Base-by-base conservation (phyloP, 345 rosid genomes). In the Bruguiera gymnorhiza region DNA sequence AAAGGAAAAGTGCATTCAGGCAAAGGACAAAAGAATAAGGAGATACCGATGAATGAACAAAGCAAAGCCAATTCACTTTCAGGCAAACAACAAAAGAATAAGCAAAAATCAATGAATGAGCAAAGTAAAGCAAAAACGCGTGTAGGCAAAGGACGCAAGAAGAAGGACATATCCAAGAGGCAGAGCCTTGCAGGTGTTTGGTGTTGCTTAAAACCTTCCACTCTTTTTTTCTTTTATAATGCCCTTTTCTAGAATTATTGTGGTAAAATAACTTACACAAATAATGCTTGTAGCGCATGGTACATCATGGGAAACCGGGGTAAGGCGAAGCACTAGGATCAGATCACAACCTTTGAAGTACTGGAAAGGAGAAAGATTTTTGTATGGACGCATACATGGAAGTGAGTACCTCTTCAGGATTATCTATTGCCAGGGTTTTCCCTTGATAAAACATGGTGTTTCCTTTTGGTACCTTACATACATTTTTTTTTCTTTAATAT, bases 361-460 rank as follows among this genome's bases (percentile, higher is more conserved):
- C 72, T 95, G 99, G 99, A 95, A 75, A 79, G 99, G 97, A n/a
- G 99, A 95, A 77, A 81, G 90, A 70, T 92, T 92, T 75, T 72
- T 95, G 62, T 92, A 83, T 62, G 99, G 97, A 13, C 97, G 99
- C 21, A 68, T 95, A 72, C 96, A 92, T 81, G 60, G 77, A 60
- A 90, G 99, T 95, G 79, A 88, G 97, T 76, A 51, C 57, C 54
- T 66, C 70, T 72, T n/a, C 36, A 32, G 48, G 2, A n/a, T 46
- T 15, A 27, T 54, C 62, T 21, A 0, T 27, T 27, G 10, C 32
- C 6, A 6, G 4, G 66, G 5, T 36, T 19, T 18, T 60, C 19
- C 11, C 21, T 29, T 21, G 26, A 24, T 1, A 5, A 6, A 26
- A 20, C 1, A 7, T 50, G 1, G 18, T 34, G n/a, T 19, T 51